Conservation (phyloP, 2,329 filamentous ascomycete genomes). For the Aspergillus luchuensis region DNA sequence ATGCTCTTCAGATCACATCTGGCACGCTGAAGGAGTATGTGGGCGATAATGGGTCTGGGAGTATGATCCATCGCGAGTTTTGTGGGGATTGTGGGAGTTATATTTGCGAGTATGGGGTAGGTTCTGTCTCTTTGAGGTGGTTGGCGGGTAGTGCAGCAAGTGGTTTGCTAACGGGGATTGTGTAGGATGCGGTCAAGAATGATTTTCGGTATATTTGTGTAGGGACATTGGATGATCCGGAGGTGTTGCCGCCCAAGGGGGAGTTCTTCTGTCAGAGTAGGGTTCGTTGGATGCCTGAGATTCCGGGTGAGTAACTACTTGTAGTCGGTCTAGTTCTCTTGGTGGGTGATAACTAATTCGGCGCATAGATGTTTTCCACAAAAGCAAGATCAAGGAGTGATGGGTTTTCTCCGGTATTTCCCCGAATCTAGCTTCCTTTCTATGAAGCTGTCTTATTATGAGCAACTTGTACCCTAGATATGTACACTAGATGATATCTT, state of each 20-base stretch:
- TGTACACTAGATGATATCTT: not conserved
- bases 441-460: not conserved
- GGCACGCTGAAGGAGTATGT: constrained; percentile 50
- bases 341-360: constrained; percentile 8
- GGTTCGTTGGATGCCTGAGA: constrained; percentile 55
- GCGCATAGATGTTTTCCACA: constrained; percentile 48
- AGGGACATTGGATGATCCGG: constrained; percentile 54
- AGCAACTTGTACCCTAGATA: not conserved
- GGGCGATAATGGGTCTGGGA: constrained; percentile 54
- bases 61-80: constrained; percentile 53
- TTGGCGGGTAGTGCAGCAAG: not conserved
- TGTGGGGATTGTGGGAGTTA: constrained; percentile 55
- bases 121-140: constrained; percentile 15
- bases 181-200: constrained; percentile 34
- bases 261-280: constrained; percentile 57
- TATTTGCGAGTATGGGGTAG: constrained; percentile 56
- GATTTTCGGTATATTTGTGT: constrained; percentile 49
- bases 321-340: not conserved
- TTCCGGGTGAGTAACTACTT: constrained; percentile 42
- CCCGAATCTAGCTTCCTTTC: not conserved
- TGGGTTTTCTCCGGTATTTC: not conserved
- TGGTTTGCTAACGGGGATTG: not conserved
- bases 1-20: constrained; percentile 44
- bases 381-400: constrained; percentile 49
- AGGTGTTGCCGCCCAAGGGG: constrained; percentile 54